These are phyloP conservation scores for Cordyceps cicadae DNA, from an alignment of 2,329 filamentous ascomycete genomes.

Conservation along the genomic window DNA sequence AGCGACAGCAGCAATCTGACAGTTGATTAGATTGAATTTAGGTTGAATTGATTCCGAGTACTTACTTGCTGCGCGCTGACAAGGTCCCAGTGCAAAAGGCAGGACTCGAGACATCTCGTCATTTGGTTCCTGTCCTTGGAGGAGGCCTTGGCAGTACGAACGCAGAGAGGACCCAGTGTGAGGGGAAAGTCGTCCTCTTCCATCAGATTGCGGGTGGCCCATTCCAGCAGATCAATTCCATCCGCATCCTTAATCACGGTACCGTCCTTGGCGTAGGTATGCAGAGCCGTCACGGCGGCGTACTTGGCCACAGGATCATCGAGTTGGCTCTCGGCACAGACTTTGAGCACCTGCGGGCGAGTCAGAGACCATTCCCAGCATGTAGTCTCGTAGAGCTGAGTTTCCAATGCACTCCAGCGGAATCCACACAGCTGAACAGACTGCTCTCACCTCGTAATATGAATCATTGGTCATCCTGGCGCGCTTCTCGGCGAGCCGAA, in stretches of 20 bases:
- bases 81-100: conserved; percentile 47
- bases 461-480: conserved; percentile 41
- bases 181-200: conserved; percentile 34
- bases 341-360: conserved; percentile 33
- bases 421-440: not conserved
- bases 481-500: conserved; percentile 45
- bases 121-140: conserved; percentile 36
- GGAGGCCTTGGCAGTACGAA: conserved; percentile 44
- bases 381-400: not conserved
- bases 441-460: conserved; percentile 43
- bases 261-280: conserved; percentile 39
- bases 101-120: conserved; percentile 41
- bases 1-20: conserved; percentile 44
- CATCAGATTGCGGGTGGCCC: conserved; percentile 36
- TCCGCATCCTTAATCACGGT: conserved; percentile 41
- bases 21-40: too few species aligned
- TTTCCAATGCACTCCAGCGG: too few species aligned
- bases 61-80: conserved; percentile 48
- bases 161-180: conserved; percentile 42
- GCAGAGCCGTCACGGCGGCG: conserved; percentile 35
- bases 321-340: conserved; percentile 43
- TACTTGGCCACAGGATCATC: conserved; percentile 41
- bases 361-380: not conserved
- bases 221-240: conserved; percentile 46
- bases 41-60: not conserved